Evolutionary conservation across 306 rosid genomes (phyloP).

Genomic region (Cyclanthera cordifolia): DNA sequence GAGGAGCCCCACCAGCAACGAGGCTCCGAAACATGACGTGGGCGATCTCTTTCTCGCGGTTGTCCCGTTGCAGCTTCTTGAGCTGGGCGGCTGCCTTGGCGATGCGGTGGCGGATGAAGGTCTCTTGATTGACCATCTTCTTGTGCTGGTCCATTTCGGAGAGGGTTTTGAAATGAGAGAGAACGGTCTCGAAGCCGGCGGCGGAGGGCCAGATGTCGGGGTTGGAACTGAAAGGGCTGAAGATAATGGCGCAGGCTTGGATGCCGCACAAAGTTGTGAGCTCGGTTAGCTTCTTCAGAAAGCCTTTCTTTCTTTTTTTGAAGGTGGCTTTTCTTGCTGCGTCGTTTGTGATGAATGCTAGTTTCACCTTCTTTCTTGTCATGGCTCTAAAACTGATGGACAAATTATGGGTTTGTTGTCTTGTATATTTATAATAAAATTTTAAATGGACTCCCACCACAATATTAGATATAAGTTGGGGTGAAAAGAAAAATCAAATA

Average conservation of each 20-base stretch:
- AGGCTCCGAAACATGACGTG: constrained; percentile 19
- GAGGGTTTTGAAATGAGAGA: constrained; percentile 14
- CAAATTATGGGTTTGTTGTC: neutral
- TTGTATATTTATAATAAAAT: neutral
- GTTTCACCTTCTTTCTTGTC: constrained; percentile 23
- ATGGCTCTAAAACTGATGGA: neutral
- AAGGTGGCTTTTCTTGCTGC: constrained; percentile 21
- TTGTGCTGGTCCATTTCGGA: constrained; percentile 27
- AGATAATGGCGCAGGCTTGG: constrained; percentile 37
- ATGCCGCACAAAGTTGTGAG: constrained; percentile 27
- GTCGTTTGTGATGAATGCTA: constrained; percentile 15
- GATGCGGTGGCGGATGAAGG: constrained; percentile 24
- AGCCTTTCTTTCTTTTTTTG: constrained; percentile 18
- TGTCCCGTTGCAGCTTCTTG: constrained; percentile 19
- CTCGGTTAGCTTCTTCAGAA: constrained; percentile 20
- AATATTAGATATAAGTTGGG: too few relatives aligned
- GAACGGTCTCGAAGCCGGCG: neutral
- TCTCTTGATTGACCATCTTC: constrained; percentile 29
- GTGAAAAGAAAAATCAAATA: too few relatives aligned
- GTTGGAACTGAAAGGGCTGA: constrained; percentile 18
- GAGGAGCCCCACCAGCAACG: neutral
- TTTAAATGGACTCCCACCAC: too few relatives aligned
- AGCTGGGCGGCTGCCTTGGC: constrained; percentile 20
- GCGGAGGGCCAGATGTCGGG: constrained; percentile 29
- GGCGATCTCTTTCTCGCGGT: constrained; percentile 22